Percentiles rank a stretch among this genome's conserved stretches.
These are phyloP conservation scores for Chrysoporthe deuterocubensis DNA, from an alignment of 2,329 filamentous ascomycete genomes.

Conservation along the genomic window DNA sequence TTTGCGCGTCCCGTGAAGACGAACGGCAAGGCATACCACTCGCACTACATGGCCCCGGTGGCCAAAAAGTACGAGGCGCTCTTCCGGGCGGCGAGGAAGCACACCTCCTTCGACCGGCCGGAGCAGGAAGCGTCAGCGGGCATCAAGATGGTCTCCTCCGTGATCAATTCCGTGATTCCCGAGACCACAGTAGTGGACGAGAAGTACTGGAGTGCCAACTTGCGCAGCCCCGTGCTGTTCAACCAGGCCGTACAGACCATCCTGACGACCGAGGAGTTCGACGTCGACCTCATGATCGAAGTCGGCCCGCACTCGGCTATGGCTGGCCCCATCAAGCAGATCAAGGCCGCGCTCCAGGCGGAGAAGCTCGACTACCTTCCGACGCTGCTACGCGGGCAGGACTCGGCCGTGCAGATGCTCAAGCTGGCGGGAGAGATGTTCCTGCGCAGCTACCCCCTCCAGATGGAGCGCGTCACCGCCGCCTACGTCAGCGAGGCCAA, in stretches of 20 bases:
- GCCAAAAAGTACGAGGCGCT: conserved; percentile 14
- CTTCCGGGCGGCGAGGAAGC: neutral
- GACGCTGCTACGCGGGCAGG: conserved; percentile 15
- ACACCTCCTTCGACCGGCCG: too few relatives aligned
- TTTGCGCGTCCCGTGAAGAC: conserved; percentile 41
- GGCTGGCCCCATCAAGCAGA: conserved; percentile 44
- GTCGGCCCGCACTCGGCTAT: conserved; percentile 46
- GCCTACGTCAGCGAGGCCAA: neutral
- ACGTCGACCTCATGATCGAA: conserved; percentile 36
- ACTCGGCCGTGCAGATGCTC: conserved; percentile 9
- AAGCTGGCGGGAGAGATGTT: conserved; percentile 18
- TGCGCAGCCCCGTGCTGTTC: conserved; percentile 35
- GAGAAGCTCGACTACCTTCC: conserved; percentile 12
- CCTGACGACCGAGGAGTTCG: conserved; percentile 7
- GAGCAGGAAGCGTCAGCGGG: too few relatives aligned
- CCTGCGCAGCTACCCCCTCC: conserved; percentile 9
- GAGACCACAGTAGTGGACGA: conserved; percentile 9
- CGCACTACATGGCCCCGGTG: conserved; percentile 40
- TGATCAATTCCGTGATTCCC: conserved; percentile 15
- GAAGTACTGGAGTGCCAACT: conserved; percentile 34
- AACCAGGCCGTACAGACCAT: conserved; percentile 26
- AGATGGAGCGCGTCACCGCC: conserved; percentile 1
- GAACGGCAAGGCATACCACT: conserved; percentile 45
- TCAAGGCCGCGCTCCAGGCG: conserved; percentile 22
- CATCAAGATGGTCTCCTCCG: conserved; percentile 22